These are phyloP conservation scores for Aureobasidium pullulans DNA, from an alignment of 2,329 filamentous ascomycete species.

Conservation along the genomic window DNA sequence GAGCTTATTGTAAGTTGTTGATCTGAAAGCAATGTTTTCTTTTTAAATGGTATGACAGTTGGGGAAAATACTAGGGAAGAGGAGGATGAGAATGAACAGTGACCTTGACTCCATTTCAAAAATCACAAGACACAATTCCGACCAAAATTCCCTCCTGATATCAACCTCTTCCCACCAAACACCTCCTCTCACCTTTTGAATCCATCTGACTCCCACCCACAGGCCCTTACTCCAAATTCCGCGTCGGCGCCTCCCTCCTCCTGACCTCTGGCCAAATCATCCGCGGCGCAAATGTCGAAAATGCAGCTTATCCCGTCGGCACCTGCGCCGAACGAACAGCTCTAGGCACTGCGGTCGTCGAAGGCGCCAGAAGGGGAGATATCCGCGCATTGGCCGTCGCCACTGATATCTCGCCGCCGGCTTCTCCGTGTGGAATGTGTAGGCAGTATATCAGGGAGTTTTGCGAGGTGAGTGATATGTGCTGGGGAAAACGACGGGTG, in stretches of 20 bases:
- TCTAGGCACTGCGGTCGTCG: slow-evolving; percentile 67
- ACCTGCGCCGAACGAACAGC: slow-evolving; percentile 93
- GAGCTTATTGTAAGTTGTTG: slow-evolving; percentile 64
- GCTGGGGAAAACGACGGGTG: neutral
- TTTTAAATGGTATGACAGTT: no score
- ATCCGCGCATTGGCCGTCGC: slow-evolving; percentile 80
- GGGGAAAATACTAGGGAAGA: no score
- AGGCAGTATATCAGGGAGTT: slow-evolving; percentile 63
- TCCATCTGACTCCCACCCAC: slow-evolving; percentile 39
- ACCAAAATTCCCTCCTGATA: neutral
- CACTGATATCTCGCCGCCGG: slow-evolving; percentile 54
- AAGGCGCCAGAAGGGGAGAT: slow-evolving; percentile 34
- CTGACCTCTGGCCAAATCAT: slow-evolving; percentile 45
- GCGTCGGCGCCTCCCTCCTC: slow-evolving; percentile 77
- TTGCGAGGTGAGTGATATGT: slow-evolving; percentile 28
- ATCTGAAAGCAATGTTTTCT: no score
- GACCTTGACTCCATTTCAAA: no score
- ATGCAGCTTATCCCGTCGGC: slow-evolving; percentile 87
- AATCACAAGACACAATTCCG: no score
- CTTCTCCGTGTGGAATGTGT: slow-evolving; percentile 84
- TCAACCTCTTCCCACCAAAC: neutral
- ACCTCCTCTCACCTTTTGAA: slow-evolving; percentile 56
- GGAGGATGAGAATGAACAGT: no score
- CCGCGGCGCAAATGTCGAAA: slow-evolving; percentile 81
- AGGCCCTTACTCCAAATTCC: slow-evolving; percentile 85